phyloP scores from a whole-genome alignment of 208 protist species.

The Leishmania braziliensis region DNA sequence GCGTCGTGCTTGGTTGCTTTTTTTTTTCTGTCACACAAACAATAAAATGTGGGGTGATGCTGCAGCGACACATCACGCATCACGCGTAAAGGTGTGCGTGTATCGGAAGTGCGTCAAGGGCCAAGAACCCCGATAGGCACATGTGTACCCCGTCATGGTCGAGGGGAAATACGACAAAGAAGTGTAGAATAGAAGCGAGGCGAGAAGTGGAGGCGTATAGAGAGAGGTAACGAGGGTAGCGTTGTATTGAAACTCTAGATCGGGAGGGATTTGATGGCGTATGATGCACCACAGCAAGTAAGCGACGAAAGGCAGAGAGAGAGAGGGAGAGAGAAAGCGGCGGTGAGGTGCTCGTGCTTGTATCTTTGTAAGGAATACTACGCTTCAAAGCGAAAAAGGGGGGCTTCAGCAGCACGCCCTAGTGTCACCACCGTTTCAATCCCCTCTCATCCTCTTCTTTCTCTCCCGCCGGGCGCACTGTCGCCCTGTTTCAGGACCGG shows the following conservation, averaged over 20 bases:
- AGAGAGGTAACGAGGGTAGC: neutral
- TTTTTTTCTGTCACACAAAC: neutral
- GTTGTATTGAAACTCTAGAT: neutral
- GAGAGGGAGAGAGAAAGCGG: neutral
- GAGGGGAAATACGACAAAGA: neutral
- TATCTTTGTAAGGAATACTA: neutral
- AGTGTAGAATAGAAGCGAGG: neutral
- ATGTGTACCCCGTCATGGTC: neutral
- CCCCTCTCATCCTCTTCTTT: neutral
- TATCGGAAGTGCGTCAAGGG: neutral
- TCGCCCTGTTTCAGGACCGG: neutral
- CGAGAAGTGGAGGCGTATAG: neutral
- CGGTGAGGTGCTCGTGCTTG: neutral
- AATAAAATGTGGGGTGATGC: neutral
- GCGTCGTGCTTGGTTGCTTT: neutral
- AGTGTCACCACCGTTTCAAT: neutral
- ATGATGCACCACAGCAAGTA: neutral
- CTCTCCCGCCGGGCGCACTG: neutral
- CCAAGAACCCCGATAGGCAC: neutral
- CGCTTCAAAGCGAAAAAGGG: neutral
- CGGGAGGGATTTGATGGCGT: neutral
- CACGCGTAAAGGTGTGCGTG: neutral
- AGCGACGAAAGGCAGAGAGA: neutral
- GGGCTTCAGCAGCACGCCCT: too few species aligned
- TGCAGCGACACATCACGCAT: neutral